These are phyloP conservation scores for Filosporella fistucella DNA, from an alignment of 495 filamentous ascomycete species.

Conservation along the genomic window DNA sequence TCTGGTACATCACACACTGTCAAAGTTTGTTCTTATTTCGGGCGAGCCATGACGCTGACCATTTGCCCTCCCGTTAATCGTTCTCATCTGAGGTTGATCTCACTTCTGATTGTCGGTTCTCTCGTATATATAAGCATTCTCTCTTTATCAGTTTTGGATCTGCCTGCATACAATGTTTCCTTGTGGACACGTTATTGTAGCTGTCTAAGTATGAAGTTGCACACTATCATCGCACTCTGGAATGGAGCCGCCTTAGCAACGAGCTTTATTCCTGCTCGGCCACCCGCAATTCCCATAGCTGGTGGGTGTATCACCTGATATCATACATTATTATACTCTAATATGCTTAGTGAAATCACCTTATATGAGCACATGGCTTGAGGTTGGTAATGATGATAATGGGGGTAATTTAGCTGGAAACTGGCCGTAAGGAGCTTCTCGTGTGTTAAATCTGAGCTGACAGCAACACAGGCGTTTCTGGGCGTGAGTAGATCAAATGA, in stretches of 20 bases:
- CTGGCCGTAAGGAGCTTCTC: slow-evolving; percentile 42
- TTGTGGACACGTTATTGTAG: too few relatives aligned
- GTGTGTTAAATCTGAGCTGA: slow-evolving; percentile 8
- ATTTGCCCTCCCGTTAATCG: too few relatives aligned
- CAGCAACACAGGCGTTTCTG: slow-evolving; percentile 8
- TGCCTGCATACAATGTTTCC: too few relatives aligned
- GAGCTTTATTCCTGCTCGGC: slow-evolving; percentile 44
- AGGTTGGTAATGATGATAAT: slow-evolving; percentile 62
- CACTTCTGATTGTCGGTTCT: too few relatives aligned
- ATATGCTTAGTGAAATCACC: slow-evolving; percentile 60
- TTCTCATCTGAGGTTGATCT: too few relatives aligned
- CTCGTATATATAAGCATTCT: too few relatives aligned
- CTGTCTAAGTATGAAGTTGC: too few relatives aligned
- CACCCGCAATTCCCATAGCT: slow-evolving; percentile 72
- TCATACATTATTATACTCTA: not conserved
- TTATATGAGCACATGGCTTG: slow-evolving; percentile 76
- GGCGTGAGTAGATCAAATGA: slow-evolving; percentile 40
- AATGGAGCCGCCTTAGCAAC: slow-evolving; percentile 21
- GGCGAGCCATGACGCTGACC: too few relatives aligned
- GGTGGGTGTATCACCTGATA: not conserved
- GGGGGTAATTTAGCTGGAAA: slow-evolving; percentile 68
- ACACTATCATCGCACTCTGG: too few relatives aligned
- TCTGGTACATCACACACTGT: too few relatives aligned
- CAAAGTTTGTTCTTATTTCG: too few relatives aligned
- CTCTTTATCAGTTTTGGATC: too few relatives aligned